phyloP scores from a whole-genome alignment of 495 filamentous ascomycete species.

The Talaromyces adpressus region DNA sequence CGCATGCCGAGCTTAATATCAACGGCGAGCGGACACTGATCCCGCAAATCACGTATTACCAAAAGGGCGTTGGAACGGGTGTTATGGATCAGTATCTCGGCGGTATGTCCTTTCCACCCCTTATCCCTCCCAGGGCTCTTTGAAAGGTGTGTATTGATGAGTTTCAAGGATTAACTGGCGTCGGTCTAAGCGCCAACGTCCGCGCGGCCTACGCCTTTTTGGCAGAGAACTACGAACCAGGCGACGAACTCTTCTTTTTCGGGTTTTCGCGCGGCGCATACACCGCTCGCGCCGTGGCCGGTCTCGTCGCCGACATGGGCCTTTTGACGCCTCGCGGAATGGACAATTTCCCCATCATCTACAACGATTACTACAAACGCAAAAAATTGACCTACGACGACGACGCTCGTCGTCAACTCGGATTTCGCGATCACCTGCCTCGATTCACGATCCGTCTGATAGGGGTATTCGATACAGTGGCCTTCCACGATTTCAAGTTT shows the following conservation, averaged over 20 bases:
- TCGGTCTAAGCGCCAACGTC: constrained; percentile 38
- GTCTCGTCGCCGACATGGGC: constrained; percentile 46
- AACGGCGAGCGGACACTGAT: constrained; percentile 18
- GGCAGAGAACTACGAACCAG: constrained; percentile 40
- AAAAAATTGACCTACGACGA: constrained; percentile 19
- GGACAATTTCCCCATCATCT: constrained; percentile 37
- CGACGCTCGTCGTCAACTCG: constrained; percentile 11
- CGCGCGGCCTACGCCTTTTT: constrained; percentile 45
- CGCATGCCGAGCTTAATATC: constrained; percentile 14
- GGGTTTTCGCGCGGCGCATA: constrained; percentile 57
- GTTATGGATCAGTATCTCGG: constrained; percentile 17
- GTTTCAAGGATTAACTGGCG: constrained; percentile 22
- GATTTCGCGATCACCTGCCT: constrained; percentile 13
- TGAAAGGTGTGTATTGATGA: not conserved
- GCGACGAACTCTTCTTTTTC: constrained; percentile 53
- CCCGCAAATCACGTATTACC: constrained; percentile 48
- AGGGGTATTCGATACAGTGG: constrained; percentile 58
- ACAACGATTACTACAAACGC: constrained; percentile 38
- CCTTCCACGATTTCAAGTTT: constrained; percentile 27
- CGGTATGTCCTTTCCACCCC: constrained; percentile 6
- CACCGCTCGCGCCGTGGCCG: constrained; percentile 49
- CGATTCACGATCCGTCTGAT: constrained; percentile 39
- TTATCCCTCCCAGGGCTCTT: not conserved
- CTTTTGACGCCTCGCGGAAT: constrained; percentile 33
- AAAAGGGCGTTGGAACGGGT: constrained; percentile 46